These are phyloP conservation scores for Xylaria sp. DNA, from an alignment of 2,329 filamentous ascomycete genomes.

Conservation along the genomic window DNA sequence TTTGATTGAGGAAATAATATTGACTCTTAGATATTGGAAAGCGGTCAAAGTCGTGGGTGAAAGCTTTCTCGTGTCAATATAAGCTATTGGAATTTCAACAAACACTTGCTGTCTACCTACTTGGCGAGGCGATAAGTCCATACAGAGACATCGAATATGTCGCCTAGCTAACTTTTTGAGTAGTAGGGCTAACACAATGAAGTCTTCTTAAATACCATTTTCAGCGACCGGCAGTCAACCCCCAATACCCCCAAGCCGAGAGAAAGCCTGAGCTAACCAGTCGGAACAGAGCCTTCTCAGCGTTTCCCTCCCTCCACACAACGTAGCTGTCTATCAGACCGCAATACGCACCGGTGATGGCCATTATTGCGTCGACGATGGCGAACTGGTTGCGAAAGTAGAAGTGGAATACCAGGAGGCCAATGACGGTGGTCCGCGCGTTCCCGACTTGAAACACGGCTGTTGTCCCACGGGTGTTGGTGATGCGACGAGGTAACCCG, in stretches of 20 bases:
- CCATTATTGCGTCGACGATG: slow-evolving; percentile 34
- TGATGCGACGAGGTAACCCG: slow-evolving; percentile 34
- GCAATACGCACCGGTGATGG: slow-evolving; percentile 33
- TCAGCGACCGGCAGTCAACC: background rate
- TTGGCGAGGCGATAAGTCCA: too few relatives aligned
- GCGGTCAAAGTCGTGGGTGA: too few relatives aligned
- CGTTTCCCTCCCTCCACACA: slow-evolving; percentile 36
- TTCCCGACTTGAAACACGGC: slow-evolving; percentile 33
- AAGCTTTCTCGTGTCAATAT: too few relatives aligned
- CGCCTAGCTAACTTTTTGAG: too few relatives aligned
- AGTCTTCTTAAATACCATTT: too few relatives aligned
- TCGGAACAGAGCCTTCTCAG: slow-evolving; percentile 29
- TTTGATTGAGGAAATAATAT: slow-evolving; percentile 9
- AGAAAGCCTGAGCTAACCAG: slow-evolving; percentile 28
- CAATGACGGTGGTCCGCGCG: slow-evolving; percentile 35
- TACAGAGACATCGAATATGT: too few relatives aligned
- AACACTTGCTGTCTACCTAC: too few relatives aligned
- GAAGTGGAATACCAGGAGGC: slow-evolving; percentile 30
- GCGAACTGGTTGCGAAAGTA: slow-evolving; percentile 31
- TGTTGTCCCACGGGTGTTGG: slow-evolving; percentile 25
- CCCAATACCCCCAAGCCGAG: background rate
- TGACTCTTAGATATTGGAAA: background rate
- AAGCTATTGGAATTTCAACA: too few relatives aligned
- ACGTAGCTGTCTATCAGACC: slow-evolving; percentile 38
- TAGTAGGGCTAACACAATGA: too few relatives aligned